Evolutionary conservation across 2,329 filamentous ascomycete genomes (phyloP).

Genomic region (Penicillium polonicum): DNA sequence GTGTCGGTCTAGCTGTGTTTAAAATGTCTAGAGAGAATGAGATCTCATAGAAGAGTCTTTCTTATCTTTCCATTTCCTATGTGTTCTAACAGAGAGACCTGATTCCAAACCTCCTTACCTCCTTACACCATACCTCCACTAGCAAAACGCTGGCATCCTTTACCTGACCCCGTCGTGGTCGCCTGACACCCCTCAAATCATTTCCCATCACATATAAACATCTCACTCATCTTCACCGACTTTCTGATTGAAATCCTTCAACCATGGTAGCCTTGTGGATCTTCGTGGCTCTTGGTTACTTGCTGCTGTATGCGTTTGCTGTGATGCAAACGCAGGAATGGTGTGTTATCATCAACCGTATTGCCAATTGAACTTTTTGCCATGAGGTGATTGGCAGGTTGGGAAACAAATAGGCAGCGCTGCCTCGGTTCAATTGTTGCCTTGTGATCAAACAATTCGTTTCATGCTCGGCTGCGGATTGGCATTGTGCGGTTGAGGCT

Average conservation of each 20-base stretch:
- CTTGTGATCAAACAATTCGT: neutral
- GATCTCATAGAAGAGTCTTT: neutral
- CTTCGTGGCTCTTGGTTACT: constrained; percentile 36
- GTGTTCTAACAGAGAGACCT: neutral
- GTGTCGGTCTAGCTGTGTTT: constrained; percentile 19
- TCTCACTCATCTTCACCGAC: constrained; percentile 5
- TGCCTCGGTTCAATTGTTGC: no score
- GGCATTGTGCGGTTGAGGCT: neutral
- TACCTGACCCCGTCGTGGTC: neutral
- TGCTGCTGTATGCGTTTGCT: constrained; percentile 38
- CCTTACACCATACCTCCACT: neutral
- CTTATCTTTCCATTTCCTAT: neutral
- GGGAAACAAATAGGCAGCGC: neutral
- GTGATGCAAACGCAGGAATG: constrained; percentile 21
- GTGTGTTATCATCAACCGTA: constrained; percentile 12
- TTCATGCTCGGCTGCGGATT: neutral
- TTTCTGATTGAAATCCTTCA: neutral
- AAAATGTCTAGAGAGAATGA: constrained; percentile 11
- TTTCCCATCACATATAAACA: neutral
- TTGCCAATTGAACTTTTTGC: constrained; percentile 20
- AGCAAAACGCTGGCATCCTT: neutral
- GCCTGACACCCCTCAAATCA: neutral
- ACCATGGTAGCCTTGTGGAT: constrained; percentile 34
- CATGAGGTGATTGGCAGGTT: neutral
- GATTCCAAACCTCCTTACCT: neutral